Percentiles rank a stretch among this genome's conserved stretches.
Evolutionary conservation across 768 basidiomycete genomes (phyloP).

Genomic region (Xerocomus potaroensis): DNA sequence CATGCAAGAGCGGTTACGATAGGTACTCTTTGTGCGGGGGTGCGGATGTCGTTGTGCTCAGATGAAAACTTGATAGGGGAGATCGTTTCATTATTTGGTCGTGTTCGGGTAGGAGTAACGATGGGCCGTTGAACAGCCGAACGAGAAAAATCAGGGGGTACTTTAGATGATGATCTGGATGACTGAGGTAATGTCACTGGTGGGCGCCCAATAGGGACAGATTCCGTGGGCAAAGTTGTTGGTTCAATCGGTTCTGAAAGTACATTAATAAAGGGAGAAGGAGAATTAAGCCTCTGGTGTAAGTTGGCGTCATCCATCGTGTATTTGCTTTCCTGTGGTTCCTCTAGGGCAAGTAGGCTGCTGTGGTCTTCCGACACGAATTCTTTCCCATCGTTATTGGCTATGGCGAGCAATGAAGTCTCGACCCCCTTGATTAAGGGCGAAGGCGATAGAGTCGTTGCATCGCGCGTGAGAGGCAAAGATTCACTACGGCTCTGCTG

Average conservation of each 20-base stretch:
- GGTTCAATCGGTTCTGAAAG: constrained; percentile 32
- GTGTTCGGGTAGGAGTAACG: constrained; percentile 30
- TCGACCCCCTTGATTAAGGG: constrained; percentile 21
- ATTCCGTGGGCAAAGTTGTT: constrained; percentile 5
- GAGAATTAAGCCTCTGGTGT: constrained; percentile 46
- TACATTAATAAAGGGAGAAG: constrained; percentile 55
- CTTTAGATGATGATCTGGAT: constrained; percentile 8
- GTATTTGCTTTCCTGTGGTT: constrained; percentile 25
- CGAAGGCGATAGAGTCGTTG: constrained; percentile 16
- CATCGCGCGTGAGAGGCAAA: constrained; percentile 3
- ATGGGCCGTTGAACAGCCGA: constrained; percentile 23
- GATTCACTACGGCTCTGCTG: constrained; percentile 32
- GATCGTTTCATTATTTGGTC: constrained; percentile 11
- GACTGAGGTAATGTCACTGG: constrained; percentile 20
- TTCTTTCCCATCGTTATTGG: not conserved
- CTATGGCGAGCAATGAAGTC: constrained; percentile 7
- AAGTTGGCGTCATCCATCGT: constrained; percentile 10
- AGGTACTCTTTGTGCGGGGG: constrained; percentile 64
- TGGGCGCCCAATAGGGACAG: constrained; percentile 12
- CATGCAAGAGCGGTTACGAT: constrained; percentile 48
- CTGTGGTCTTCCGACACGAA: not conserved
- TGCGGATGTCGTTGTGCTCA: constrained; percentile 41
- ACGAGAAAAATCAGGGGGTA: constrained; percentile 15
- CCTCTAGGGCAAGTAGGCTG: not conserved
- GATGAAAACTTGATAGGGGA: constrained; percentile 34